Evolutionary conservation across 768 basidiomycete genomes (phyloP).

Genomic region (Podaxis mareebaensis): DNA sequence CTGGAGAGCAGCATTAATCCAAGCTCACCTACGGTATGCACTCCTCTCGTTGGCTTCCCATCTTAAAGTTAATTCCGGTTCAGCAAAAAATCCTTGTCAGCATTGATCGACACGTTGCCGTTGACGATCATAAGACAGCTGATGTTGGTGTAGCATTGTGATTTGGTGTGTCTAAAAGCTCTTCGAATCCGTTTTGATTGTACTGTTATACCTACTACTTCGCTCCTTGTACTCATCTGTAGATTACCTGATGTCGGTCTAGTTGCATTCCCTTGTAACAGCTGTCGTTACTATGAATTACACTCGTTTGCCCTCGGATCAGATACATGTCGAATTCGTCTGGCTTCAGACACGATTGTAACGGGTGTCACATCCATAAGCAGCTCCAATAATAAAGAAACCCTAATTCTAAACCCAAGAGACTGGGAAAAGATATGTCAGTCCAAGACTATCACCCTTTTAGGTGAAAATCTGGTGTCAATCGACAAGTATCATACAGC

Average conservation of each 20-base stretch:
- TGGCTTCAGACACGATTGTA: slow-evolving; percentile 1
- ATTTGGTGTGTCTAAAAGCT: background rate
- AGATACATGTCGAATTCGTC: background rate
- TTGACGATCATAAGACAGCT: background rate
- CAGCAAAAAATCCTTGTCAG: slow-evolving; percentile 1
- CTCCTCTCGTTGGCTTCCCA: background rate
- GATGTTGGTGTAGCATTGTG: slow-evolving; percentile 1
- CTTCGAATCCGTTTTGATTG: background rate
- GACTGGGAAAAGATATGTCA: background rate
- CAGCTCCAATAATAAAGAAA: background rate
- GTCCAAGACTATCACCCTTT: background rate
- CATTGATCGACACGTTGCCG: slow-evolving; percentile 5
- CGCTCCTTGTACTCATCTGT: background rate
- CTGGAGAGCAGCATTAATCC: background rate
- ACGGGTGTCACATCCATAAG: background rate
- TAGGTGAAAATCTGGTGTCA: background rate
- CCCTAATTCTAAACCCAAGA: background rate
- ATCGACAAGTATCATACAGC: background rate
- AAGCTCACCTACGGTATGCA: background rate
- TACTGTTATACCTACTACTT: background rate
- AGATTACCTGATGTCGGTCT: background rate
- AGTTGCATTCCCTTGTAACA: background rate
- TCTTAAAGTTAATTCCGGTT: background rate
- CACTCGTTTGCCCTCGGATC: too few relatives aligned
- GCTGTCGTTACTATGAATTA: background rate